These are phyloP conservation scores for Fusarium sp. DNA, from an alignment of 2,329 filamentous ascomycete genomes.

Conservation along the genomic window DNA sequence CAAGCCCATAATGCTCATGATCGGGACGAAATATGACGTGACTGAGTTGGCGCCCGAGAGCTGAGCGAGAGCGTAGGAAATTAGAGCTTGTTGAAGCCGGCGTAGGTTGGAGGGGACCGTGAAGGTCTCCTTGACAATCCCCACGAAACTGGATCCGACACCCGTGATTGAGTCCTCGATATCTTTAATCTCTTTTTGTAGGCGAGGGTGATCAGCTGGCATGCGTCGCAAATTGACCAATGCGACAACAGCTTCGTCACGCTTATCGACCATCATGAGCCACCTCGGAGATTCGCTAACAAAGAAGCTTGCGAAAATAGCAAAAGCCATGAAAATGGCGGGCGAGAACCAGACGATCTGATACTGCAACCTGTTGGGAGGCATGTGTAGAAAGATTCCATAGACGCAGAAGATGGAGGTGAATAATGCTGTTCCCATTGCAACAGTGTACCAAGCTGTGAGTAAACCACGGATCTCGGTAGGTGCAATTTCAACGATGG, in stretches of 20 bases:
- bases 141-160: conserved; percentile 19
- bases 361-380: conserved; percentile 44
- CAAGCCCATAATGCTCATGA: conserved; percentile 53
- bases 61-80: conserved; percentile 59
- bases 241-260: conserved; percentile 44
- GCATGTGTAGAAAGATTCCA: conserved; percentile 47
- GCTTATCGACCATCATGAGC: conserved; percentile 52
- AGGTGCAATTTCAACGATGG: conserved; percentile 59
- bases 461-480: conserved; percentile 58
- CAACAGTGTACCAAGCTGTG: conserved; percentile 55
- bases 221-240: conserved; percentile 47
- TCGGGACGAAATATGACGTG: conserved; percentile 61
- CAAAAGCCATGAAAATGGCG: conserved; percentile 44
- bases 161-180: conserved; percentile 46
- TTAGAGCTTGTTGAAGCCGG: conserved; percentile 56
- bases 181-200: conserved; percentile 48
- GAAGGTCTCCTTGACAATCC: conserved; percentile 56
- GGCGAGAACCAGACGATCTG: conserved; percentile 49
- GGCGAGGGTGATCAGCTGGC: conserved; percentile 45
- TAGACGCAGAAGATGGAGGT: conserved; percentile 46
- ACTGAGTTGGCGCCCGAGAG: conserved; percentile 62
- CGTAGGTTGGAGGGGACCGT: conserved; percentile 56
- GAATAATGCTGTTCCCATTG: conserved; percentile 44
- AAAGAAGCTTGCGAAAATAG: conserved; percentile 52
- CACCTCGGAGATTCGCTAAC: conserved; percentile 56